Percentiles rank a stretch among this genome's conserved stretches.
Conservation (phyloP, 2,329 filamentous ascomycete genomes). For the Aureobasidium mangrovei region DNA sequence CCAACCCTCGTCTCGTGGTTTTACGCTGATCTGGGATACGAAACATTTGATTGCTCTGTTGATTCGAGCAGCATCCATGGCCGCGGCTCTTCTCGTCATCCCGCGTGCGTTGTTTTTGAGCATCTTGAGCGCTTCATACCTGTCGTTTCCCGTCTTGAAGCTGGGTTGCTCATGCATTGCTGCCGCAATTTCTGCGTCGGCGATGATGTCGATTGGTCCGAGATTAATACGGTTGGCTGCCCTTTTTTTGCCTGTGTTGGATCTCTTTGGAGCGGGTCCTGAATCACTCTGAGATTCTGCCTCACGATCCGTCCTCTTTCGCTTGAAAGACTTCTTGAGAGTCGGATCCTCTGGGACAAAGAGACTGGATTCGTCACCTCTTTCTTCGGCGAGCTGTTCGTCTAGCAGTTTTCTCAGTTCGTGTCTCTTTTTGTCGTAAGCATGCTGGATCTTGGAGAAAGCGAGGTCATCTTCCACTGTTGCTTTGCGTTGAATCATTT, state of each 20-base stretch:
- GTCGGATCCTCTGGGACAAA: background rate
- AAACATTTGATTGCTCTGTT: conserved; percentile 34
- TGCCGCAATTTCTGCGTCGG: background rate
- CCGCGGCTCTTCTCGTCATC: background rate
- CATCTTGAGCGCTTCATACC: background rate
- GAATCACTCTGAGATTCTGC: background rate
- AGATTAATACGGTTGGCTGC: background rate
- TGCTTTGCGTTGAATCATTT: background rate
- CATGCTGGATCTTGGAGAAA: background rate
- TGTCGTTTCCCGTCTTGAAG: background rate
- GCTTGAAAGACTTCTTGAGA: background rate
- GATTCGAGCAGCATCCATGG: background rate
- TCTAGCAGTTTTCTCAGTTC: background rate
- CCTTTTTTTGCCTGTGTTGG: background rate
- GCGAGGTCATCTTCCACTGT: background rate
- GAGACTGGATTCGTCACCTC: background rate
- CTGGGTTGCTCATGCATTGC: background rate
- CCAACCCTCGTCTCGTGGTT: conserved; percentile 32
- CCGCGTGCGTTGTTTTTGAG: background rate
- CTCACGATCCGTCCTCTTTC: background rate
- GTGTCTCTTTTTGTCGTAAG: background rate
- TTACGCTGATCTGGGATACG: conserved; percentile 29
- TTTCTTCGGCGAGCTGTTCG: background rate
- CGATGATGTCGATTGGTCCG: background rate
- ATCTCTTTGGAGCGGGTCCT: too few species aligned